Base-by-base conservation (phyloP, 1,284 basidiomycete species). In the Microbotryum lychnidis-dioicae region DNA sequence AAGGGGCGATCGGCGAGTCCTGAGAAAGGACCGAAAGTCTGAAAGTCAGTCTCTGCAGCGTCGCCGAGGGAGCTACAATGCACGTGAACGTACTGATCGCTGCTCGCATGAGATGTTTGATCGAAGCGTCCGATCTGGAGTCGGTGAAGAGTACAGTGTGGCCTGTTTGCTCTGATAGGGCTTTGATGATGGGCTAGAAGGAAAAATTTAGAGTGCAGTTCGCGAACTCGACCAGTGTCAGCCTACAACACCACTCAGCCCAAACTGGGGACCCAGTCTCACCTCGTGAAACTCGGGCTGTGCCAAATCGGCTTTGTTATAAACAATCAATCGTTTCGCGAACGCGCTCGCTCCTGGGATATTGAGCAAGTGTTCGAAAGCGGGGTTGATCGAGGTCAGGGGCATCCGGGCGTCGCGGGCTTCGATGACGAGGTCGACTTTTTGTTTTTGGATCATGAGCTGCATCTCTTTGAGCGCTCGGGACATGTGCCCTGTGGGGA, bases 221-320 rank as follows among this genome's bases (percentile, higher is more conserved):
- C 31, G 14, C 20, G 49, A 14, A 12, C 56, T 27, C 55, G n/a
- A 16, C 0, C 23, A 23, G 27, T 21, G 8, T 1, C 2, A 27
- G 20, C n/a, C 33, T 12, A 20, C 20, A 44, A 33, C 10, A 47
- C 10, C 42, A 31, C 9, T 49, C 25, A 59, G 20, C 14, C 10
- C 6, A 18, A 29, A 21, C n/a, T 31, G 25, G 25, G 25, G 25
- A 25, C 25, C 25, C 25, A 25, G 25, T 25, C 25, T 25, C 25
- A 25, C 92, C 80, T 87, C 82, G 70, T 93, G 82, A 37, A 91
- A 89, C 80, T 85, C 84, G 65, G 82, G 79, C 53, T 92, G 85
- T 6, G 96, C 89, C 50, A 97, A 79, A 76, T 98, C 96, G 48
- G 87, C 82, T 78, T 97, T 97, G 70, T 91, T 94, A 71, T 97